These are phyloP conservation scores for Coemansia sp. DNA, from an alignment of 192 early-diverging fungal genomes.

Conservation along the genomic window DNA sequence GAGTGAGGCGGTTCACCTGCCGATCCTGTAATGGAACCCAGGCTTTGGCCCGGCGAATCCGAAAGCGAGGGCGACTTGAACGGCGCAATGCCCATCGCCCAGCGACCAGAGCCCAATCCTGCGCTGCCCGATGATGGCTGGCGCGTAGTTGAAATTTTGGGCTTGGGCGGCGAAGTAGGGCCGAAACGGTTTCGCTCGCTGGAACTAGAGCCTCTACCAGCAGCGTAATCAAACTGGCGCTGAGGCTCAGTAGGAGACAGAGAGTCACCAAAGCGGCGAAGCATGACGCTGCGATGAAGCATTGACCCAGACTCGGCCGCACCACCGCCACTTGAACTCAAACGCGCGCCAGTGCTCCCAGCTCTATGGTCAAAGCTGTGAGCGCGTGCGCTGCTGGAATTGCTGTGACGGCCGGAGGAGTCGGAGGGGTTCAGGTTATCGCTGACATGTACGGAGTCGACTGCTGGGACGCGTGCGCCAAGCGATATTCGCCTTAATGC, in stretches of 20 bases:
- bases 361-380: conserved; percentile 32
- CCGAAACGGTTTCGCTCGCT: conserved; percentile 5
- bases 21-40: conserved; percentile 11
- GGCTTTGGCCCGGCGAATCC: conserved; percentile 26
- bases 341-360: conserved; percentile 16
- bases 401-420: conserved; percentile 5
- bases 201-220: background rate
- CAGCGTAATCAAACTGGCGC: conserved; percentile 8
- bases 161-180: conserved; percentile 31
- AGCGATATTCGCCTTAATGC: conserved; percentile 28
- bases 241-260: conserved; percentile 43
- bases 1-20: conserved; percentile 4
- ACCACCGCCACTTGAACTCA: conserved; percentile 28
- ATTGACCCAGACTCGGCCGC: conserved; percentile 31
- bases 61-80: conserved; percentile 56
- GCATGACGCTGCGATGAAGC: conserved; percentile 52
- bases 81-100: conserved; percentile 44
- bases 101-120: conserved; percentile 31
- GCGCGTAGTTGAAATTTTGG: conserved; percentile 3
- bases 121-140: conserved; percentile 33
- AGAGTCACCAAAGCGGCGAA: conserved; percentile 39
- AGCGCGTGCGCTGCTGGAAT: conserved; percentile 16
- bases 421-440: conserved; percentile 2
- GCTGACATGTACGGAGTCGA: conserved; percentile 4
- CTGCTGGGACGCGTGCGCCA: conserved; percentile 10